Conservation (phyloP, 495 filamentous ascomycete species). For the Aspergillus coremiiformis region DNA sequence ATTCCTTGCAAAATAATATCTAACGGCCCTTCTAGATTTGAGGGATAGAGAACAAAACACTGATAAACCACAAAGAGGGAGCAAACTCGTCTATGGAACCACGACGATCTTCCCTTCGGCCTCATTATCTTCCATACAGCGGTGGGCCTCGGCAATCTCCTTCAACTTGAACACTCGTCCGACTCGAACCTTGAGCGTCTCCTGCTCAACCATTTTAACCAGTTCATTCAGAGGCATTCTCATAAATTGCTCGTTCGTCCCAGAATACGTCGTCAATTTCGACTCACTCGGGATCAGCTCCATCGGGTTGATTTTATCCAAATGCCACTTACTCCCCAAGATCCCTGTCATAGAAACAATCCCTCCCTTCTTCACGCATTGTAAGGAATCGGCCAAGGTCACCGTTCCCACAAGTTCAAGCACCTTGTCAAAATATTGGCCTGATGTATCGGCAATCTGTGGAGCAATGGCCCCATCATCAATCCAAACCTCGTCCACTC, state of each 20-base stretch:
- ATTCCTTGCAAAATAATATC: background rate
- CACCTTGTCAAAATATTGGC: slow-evolving; percentile 39
- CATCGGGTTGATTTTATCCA: slow-evolving; percentile 42
- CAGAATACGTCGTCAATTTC: slow-evolving; percentile 38
- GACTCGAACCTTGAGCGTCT: slow-evolving; percentile 33
- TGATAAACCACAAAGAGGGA: background rate
- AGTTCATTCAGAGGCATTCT: slow-evolving; percentile 41
- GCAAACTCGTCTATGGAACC: slow-evolving; percentile 1
- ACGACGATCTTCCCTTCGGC: slow-evolving; percentile 36
- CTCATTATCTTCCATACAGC: slow-evolving; percentile 31
- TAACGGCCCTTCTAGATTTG: background rate
- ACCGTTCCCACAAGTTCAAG: slow-evolving; percentile 41
- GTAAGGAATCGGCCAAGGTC: slow-evolving; percentile 36
- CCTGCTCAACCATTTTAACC: slow-evolving; percentile 28
- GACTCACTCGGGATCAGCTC: slow-evolving; percentile 36
- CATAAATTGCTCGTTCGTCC: slow-evolving; percentile 38
- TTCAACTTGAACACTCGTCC: slow-evolving; percentile 44
- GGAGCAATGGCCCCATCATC: slow-evolving; percentile 33
- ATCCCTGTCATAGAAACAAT: slow-evolving; percentile 46
- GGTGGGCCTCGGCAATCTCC: slow-evolving; percentile 43
- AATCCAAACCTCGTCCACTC: slow-evolving; percentile 35
- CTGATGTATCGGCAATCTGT: slow-evolving; percentile 24
- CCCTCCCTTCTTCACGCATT: slow-evolving; percentile 31
- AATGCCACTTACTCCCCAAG: slow-evolving; percentile 41
- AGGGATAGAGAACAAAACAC: background rate